These are phyloP conservation scores for Kodamaea laetipori DNA, from an alignment of 805 yeast genomes.

Conservation along the genomic window DNA sequence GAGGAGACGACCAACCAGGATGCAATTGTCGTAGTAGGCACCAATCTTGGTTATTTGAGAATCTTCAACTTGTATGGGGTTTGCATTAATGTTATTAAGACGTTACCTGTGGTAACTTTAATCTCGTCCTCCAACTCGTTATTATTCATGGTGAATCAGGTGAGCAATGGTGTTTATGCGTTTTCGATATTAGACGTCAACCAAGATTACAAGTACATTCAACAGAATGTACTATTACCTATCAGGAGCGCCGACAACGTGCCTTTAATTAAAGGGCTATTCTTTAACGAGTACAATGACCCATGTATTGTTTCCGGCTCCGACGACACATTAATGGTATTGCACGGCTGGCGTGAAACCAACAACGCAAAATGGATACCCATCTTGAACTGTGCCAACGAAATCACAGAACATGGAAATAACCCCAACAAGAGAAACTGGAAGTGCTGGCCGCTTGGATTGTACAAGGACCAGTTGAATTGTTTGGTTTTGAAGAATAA, in stretches of 20 bases:
- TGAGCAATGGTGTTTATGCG: slow-evolving; percentile 35
- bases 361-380: slow-evolving; percentile 88
- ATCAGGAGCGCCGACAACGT: slow-evolving; percentile 21
- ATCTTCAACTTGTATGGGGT: slow-evolving; percentile 73
- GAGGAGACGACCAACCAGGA: slow-evolving; percentile 21
- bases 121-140: slow-evolving; percentile 61
- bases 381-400: slow-evolving; percentile 58
- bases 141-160: slow-evolving; percentile 52
- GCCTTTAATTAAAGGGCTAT: slow-evolving; percentile 62
- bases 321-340: slow-evolving; percentile 68
- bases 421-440: slow-evolving; percentile 54
- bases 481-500: slow-evolving; percentile 73
- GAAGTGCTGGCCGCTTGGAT: slow-evolving; percentile 86
- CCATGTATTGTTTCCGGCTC: slow-evolving; percentile 81
- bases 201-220: slow-evolving; percentile 40
- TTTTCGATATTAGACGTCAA: slow-evolving; percentile 52
- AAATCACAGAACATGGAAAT: slow-evolving; percentile 47
- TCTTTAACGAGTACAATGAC: slow-evolving; percentile 86
- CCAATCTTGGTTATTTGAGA: slow-evolving; percentile 75
- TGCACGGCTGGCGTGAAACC: slow-evolving; percentile 77
- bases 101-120: slow-evolving; percentile 71
- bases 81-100: slow-evolving; percentile 66
- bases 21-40: slow-evolving; percentile 63
- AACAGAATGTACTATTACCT: slow-evolving; percentile 43
- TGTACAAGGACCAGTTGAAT: slow-evolving; percentile 66